Conservation (phyloP, 805 yeast genomes). For the Lipomyces yamanashiensis region DNA sequence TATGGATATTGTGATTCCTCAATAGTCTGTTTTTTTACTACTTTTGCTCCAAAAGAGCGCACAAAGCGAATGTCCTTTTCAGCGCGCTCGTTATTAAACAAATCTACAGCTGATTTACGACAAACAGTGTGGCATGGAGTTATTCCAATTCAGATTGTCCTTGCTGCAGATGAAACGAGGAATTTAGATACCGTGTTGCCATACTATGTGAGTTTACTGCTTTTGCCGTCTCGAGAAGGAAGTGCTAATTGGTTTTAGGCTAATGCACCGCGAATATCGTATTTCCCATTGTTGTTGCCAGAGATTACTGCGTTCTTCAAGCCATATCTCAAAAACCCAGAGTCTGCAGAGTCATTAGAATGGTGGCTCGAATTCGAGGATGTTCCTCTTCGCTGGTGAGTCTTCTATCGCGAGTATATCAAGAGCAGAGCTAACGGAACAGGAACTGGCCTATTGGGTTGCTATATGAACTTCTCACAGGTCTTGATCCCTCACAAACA, state of each 20-base stretch:
- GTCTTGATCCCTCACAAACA: constrained; percentile 29
- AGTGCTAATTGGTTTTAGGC: constrained; percentile 10
- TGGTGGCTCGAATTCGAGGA: constrained; percentile 74
- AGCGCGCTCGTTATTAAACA: background rate
- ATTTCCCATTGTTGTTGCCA: constrained; percentile 40
- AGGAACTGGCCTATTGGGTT: constrained; percentile 9
- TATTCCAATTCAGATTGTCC: constrained; percentile 39
- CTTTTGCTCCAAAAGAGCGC: background rate
- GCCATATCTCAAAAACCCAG: constrained; percentile 40
- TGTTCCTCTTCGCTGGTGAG: constrained; percentile 69
- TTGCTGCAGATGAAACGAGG: constrained; percentile 38
- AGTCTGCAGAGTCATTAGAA: constrained; percentile 33
- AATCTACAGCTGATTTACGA: constrained; percentile 9
- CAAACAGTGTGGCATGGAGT: constrained; percentile 41
- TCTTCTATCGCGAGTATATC: background rate
- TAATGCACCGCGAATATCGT: constrained; percentile 37
- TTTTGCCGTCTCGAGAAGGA: background rate
- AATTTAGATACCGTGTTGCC: constrained; percentile 25
- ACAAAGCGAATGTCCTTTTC: background rate
- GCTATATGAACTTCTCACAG: constrained; percentile 1
- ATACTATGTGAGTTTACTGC: constrained; percentile 24
- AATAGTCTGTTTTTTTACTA: background rate
- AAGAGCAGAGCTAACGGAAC: background rate
- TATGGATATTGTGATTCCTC: background rate
- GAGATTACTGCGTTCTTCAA: constrained; percentile 37